Evolutionary conservation across 1,284 basidiomycete genomes (phyloP).

Genomic region (Sanghuangporus sanghuang): DNA sequence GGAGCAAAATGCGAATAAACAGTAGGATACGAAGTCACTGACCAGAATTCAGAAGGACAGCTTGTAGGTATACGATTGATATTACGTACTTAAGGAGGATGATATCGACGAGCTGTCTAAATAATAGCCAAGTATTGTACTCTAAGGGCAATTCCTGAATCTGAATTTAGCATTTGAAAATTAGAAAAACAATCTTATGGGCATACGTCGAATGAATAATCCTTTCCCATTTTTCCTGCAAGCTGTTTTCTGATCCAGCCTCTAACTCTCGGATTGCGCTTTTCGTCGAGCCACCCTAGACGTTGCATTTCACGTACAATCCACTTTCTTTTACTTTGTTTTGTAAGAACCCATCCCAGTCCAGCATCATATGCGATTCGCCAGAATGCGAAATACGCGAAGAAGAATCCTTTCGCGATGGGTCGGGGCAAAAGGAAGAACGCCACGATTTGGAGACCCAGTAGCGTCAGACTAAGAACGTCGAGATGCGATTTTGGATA

Average conservation of each 20-base stretch:
- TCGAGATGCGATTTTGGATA: conserved; percentile 92
- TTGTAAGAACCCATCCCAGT: conserved; percentile 89
- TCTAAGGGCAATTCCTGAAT: conserved; percentile 70
- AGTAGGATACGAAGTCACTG: conserved; percentile 93
- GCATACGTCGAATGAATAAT: conserved; percentile 87
- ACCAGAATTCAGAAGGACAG: conserved; percentile 11
- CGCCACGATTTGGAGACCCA: conserved; percentile 76
- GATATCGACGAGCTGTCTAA: conserved; percentile 89
- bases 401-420: conserved; percentile 63
- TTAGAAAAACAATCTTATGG: not conserved
- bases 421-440: conserved; percentile 62
- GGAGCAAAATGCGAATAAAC: conserved; percentile 91
- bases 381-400: conserved; percentile 92
- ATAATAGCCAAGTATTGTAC: conserved; percentile 90
- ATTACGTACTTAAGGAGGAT: conserved; percentile 85
- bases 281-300: conserved; percentile 84
- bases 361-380: conserved; percentile 89
- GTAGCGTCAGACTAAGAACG: conserved; percentile 75
- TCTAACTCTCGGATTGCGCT: conserved; percentile 57
- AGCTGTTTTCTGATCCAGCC: conserved; percentile 86
- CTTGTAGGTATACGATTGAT: not conserved
- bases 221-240: conserved; percentile 89
- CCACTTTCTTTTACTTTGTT: conserved; percentile 92
- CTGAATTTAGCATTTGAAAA: not conserved
- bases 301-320: conserved; percentile 79